These are phyloP conservation scores for Myxozyma sirexii DNA, from an alignment of 805 yeast genomes.

Conservation along the genomic window DNA sequence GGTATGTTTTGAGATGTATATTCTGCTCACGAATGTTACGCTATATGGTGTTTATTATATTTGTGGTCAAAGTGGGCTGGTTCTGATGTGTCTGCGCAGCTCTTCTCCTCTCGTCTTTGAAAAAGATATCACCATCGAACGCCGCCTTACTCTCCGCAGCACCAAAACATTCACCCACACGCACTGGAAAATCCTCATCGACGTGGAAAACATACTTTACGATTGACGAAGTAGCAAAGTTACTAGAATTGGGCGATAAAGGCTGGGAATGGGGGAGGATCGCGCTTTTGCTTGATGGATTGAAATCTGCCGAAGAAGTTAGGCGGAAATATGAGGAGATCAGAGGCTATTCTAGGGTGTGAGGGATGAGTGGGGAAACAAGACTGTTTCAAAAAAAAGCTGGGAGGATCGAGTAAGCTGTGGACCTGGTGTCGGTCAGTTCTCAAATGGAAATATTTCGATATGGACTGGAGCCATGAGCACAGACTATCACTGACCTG, in stretches of 20 bases:
- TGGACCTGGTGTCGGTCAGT: no score
- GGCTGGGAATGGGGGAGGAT: conserved; percentile 31
- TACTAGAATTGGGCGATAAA: conserved; percentile 21
- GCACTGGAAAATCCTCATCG: conserved; percentile 15
- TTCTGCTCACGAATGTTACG: background rate
- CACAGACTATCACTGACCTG: no score
- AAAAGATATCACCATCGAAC: conserved; percentile 18
- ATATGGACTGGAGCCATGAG: no score
- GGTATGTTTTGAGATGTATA: conserved; percentile 8
- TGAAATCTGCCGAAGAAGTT: conserved; percentile 29
- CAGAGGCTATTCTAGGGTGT: conserved; percentile 15
- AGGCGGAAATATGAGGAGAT: conserved; percentile 26
- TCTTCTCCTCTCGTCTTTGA: conserved; percentile 17
- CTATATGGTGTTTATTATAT: background rate
- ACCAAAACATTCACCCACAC: background rate
- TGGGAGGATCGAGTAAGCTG: no score
- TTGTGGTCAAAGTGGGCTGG: no score
- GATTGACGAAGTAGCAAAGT: conserved; percentile 14
- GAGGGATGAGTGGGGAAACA: background rate
- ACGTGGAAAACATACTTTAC: conserved; percentile 27
- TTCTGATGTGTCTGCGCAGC: background rate
- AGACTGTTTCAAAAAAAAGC: background rate
- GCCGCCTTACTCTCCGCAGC: conserved; percentile 7
- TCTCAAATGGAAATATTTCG: no score
- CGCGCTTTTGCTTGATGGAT: conserved; percentile 26